Percentiles rank a stretch among this genome's conserved stretches.
These are phyloP conservation scores for Acer negundo DNA, from an alignment of 345 rosid genomes.

Conservation along the genomic window DNA sequence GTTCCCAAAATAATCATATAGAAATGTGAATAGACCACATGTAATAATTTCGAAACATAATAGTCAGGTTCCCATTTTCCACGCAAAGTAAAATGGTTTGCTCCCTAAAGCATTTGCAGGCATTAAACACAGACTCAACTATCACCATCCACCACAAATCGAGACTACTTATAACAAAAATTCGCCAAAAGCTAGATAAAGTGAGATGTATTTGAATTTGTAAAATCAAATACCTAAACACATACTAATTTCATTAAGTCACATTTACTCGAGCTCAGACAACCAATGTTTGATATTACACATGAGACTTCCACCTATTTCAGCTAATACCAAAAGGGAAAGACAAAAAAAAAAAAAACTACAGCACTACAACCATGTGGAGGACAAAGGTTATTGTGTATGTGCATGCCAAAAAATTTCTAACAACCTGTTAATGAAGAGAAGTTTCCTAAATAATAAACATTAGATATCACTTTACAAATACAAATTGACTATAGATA, in stretches of 20 bases:
- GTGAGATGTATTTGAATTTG: neutral
- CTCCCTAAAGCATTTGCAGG: neutral
- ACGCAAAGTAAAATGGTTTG: neutral
- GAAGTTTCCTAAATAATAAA: neutral
- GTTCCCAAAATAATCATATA: neutral
- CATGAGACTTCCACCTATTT: neutral
- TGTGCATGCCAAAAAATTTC: no score
- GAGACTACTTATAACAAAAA: neutral
- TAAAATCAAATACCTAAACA: neutral
- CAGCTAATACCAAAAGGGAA: neutral
- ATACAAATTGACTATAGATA: neutral
- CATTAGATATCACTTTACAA: neutral
- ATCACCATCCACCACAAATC: neutral
- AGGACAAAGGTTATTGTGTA: no score
- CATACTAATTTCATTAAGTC: neutral
- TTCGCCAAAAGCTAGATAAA: neutral
- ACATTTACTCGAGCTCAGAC: neutral
- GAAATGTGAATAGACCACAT: neutral
- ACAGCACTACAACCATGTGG: no score
- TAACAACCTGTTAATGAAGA: neutral
- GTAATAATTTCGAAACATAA: neutral
- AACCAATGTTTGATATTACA: neutral
- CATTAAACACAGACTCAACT: neutral
- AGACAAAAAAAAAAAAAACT: neutral
- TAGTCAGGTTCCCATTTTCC: neutral